phyloP scores from a whole-genome alignment of 306 rosid species.

The Trifolium repens region DNA sequence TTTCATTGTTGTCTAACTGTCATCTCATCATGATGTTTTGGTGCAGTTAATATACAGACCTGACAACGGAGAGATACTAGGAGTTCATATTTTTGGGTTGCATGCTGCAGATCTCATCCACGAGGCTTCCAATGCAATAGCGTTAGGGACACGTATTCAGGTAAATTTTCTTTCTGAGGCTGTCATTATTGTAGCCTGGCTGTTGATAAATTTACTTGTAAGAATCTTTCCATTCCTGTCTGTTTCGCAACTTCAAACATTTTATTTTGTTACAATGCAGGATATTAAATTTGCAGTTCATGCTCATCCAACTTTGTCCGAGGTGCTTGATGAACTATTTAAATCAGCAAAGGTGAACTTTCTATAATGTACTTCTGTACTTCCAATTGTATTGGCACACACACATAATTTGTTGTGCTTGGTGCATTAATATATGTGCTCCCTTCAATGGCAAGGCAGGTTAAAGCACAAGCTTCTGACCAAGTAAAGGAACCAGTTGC shows the following conservation, averaged over 20 bases:
- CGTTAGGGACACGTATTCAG: conserved; percentile 87
- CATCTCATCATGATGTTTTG: conserved; percentile 34
- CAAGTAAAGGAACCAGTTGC: conserved; percentile 72
- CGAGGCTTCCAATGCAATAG: conserved; percentile 95
- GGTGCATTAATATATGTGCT: conserved; percentile 17
- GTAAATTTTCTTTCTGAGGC: conserved; percentile 44
- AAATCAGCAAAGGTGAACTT: conserved; percentile 89
- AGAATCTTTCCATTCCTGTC: neutral
- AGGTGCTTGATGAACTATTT: conserved; percentile 92
- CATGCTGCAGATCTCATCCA: conserved; percentile 99
- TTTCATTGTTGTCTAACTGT: conserved; percentile 29
- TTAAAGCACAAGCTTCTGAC: conserved; percentile 61
- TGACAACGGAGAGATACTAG: conserved; percentile 94
- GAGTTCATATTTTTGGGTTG: conserved; percentile 95
- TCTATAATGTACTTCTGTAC: conserved; percentile 21
- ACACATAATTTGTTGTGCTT: conserved; percentile 18
- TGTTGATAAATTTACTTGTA: neutral
- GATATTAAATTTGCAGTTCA: conserved; percentile 86
- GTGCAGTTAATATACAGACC: conserved; percentile 93
- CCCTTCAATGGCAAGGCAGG: conserved; percentile 56
- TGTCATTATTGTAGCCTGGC: neutral
- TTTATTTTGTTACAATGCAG: conserved; percentile 52
- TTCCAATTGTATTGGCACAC: neutral
- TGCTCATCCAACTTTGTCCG: conserved; percentile 96
- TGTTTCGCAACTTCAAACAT: conserved; percentile 19